A percentile compares a stretch with the other conserved stretches of the same genome.
Evolutionary conservation across 441 rosid genomes (phyloP).

Genomic region (Adansonia grandidieri): DNA sequence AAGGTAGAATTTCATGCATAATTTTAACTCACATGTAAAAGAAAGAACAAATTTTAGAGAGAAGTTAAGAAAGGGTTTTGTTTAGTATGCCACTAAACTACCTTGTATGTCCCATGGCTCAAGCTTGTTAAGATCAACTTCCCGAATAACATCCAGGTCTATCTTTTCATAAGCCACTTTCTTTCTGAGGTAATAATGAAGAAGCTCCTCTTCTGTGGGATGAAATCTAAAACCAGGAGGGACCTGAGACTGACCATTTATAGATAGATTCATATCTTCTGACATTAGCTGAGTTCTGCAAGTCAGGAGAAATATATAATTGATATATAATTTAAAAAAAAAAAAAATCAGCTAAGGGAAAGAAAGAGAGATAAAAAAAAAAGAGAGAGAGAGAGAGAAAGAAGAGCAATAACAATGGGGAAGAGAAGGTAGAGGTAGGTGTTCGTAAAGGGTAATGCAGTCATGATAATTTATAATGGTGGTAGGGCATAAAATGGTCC

Average conservation of each 20-base stretch:
- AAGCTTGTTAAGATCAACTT: constrained; percentile 96
- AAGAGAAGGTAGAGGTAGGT: neutral
- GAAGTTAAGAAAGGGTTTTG: neutral
- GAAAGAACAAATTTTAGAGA: neutral
- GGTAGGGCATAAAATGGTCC: constrained; percentile 37
- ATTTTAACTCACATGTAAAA: neutral
- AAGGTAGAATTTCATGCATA: neutral
- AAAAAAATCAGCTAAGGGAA: neutral
- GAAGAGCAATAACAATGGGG: no score
- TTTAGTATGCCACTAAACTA: constrained; percentile 16
- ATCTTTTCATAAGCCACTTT: constrained; percentile 80
- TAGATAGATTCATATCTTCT: constrained; percentile 76
- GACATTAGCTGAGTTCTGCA: constrained; percentile 34
- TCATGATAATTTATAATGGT: constrained; percentile 63
- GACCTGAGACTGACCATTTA: constrained; percentile 91
- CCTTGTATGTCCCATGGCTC: constrained; percentile 99
- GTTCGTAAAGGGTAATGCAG: constrained; percentile 64
- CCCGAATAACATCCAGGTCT: constrained; percentile 94
- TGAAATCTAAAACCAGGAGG: constrained; percentile 92
- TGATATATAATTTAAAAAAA: neutral
- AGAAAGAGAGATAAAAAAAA: neutral
- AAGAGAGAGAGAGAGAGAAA: no score
- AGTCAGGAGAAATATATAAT: neutral
- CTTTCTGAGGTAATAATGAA: constrained; percentile 89
- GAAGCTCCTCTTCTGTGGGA: constrained; percentile 87